Base-by-base conservation (phyloP, 192 early-diverging fungal species). In the Blastocladiella britannica region DNA sequence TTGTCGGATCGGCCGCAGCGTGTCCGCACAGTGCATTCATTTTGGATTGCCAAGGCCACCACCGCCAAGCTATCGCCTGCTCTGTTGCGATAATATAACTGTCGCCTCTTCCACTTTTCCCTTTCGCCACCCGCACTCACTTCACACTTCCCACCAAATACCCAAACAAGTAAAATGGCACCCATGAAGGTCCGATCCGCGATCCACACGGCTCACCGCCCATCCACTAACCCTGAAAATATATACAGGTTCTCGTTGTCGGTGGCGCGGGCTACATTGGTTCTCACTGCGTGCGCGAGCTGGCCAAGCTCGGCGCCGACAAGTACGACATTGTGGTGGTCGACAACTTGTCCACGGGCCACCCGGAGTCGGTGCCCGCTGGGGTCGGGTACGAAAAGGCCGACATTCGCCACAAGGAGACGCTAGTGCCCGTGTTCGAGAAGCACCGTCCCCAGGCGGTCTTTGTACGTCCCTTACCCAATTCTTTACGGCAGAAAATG, bases 181-280 rank as follows among this genome's bases (percentile, higher is more conserved):
- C 37, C 37, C 37, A 47, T 47, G 37, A 47, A 47, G 37, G 37
- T 47, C 37, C 12, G 37, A 9, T 3, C 37, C 37, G 2, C 2
- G 15, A 9, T 2, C 5, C 37, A 37, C 31, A 7, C 31, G 31
- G 15, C 12, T 18, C 37, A 47, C 31, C 31, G 9, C 3, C 31
- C 3, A 43, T 18, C 1, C 31, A 6, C 31, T 4, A 7, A 1
- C 5, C 1, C 31, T 1, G 9, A 43, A 2, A 7, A 12, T 4
- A 47, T 47, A 30, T 8, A 8, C 8, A 47, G 37, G 37, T 47
- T 20, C 68, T 86, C 23, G 82, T 86, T 29, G 82, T 76, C 25
- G 84, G 84, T 18, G 84, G 84, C 15, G 77, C 82, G 58, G 90
- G 93, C 2, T 97, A 93, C 65, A 93, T 97, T 58, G 91, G 93